These are phyloP conservation scores for Salvia miltiorrhiza DNA, from an alignment of 257 asterid genomes.

Conservation along the genomic window DNA sequence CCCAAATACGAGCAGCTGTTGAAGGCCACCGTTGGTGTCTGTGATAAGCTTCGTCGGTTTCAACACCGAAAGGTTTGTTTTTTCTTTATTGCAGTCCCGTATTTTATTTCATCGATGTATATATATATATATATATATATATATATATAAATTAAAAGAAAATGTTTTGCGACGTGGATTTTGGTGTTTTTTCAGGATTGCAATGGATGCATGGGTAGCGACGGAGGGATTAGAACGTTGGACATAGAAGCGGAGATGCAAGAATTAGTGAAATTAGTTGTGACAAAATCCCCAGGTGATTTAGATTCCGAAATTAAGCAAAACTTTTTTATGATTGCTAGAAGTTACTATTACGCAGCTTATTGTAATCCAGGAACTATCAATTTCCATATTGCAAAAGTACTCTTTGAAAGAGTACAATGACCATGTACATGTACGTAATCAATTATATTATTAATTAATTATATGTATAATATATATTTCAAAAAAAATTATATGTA, in stretches of 20 bases:
- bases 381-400: conserved; percentile 58
- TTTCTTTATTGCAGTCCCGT: not conserved
- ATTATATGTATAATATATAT: too few species aligned
- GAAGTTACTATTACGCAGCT: conserved; percentile 59
- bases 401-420: conserved; percentile 58
- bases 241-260: conserved; percentile 61
- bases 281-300: conserved; percentile 32
- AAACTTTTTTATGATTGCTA: conserved; percentile 53
- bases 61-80: conserved; percentile 39
- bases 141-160: too few species aligned
- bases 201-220: conserved; percentile 11
- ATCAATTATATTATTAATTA: not conserved
- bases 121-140: not conserved
- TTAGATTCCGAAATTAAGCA: conserved; percentile 43
- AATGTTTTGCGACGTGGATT: not conserved
- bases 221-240: conserved; percentile 19
- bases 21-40: conserved; percentile 32
- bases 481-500: too few species aligned
- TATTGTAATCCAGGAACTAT: conserved; percentile 48
- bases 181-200: not conserved
- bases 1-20: conserved; percentile 46
- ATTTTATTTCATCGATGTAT: not conserved
- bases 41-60: conserved; percentile 38
- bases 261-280: conserved; percentile 46
- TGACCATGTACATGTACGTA: conserved; percentile 19